phyloP scores from a whole-genome alignment of 306 rosid species.

The Cucurbita argyrosperma region DNA sequence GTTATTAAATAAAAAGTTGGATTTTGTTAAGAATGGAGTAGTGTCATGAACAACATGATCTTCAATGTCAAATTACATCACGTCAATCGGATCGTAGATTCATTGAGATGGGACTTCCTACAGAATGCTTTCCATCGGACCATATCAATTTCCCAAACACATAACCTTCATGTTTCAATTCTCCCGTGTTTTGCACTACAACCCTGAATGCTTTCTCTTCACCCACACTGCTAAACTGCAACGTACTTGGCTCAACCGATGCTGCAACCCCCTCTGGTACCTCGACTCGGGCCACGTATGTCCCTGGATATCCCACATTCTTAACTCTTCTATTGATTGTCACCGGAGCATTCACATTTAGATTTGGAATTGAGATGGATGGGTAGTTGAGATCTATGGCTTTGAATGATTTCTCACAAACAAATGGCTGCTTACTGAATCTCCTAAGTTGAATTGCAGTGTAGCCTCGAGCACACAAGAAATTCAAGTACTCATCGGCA shows the following conservation, averaged over 20 bases:
- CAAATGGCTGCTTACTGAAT: conserved; percentile 9
- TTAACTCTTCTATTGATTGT: conserved; percentile 24
- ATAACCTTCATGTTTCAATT: background rate
- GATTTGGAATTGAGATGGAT: conserved; percentile 11
- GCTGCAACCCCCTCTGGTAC: conserved; percentile 8
- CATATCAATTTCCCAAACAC: conserved; percentile 28
- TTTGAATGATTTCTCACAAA: conserved; percentile 15
- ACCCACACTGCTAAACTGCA: conserved; percentile 16
- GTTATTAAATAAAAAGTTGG: too few relatives aligned
- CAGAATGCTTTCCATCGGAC: conserved; percentile 17
- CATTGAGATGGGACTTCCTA: background rate
- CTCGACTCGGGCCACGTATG: conserved; percentile 4
- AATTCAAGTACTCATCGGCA: conserved; percentile 28
- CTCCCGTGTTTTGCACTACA: background rate
- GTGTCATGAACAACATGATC: background rate
- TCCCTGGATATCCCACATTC: conserved; percentile 32
- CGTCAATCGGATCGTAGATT: background rate
- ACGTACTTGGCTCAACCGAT: conserved; percentile 13
- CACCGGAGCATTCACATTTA: background rate
- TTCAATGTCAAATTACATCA: background rate
- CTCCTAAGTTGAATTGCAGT: background rate
- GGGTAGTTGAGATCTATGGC: conserved; percentile 38
- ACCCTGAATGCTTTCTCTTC: conserved; percentile 30
- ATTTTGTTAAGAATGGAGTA: too few relatives aligned
- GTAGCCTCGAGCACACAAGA: conserved; percentile 37